Base-by-base conservation (phyloP, 768 basidiomycete species). In the Boletellus emodensis region DNA sequence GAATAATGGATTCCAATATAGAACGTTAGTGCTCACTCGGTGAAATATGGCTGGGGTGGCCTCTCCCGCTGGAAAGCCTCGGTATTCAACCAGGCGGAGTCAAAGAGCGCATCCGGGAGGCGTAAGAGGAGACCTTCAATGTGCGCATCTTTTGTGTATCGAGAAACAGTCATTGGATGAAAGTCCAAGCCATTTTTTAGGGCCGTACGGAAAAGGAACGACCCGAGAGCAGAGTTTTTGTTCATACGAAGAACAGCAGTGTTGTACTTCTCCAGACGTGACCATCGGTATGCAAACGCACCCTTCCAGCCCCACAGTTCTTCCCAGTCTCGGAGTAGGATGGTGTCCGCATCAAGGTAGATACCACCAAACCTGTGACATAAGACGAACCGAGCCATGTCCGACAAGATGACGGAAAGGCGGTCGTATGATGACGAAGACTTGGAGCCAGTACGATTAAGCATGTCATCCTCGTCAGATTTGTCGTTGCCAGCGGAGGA, bases 251-350 rank as follows among this genome's bases (percentile, higher is more conserved):
- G 77, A 11, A 98, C 92, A 2, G 96, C 94, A 12, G 95, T 98
- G 75, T 98, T 97, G 69, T 97, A 97, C 65, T 86, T 90, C 61
- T 88, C 82, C 54, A 94, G 73, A 42, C 91, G 84, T 18, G 89
- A 91, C 95, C 95, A 99, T 3, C 95, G 79, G 67, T 97, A 98
- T 8, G 95, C 94, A 60, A 96, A 99, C 15, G 94, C 93, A 35
- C 94, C 94, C 60, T 86, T 83, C 87, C 90, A 96, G 26, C 91
- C 92, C 92, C 92, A 97, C 6, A 99, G 74, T 58, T 98, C 95
- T 65, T 96, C 94, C 96, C 96, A 99, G 63, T 99, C 95, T 18
- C 96, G 86, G 30, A 99, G 71, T 59, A 99, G 83, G 56, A 99
- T 82, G 9, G 93, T 97, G 65, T 98, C 96, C 10, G 94, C 94